phyloP scores from a whole-genome alignment of 2,329 filamentous ascomycete species.

The Catunica adiposa region DNA sequence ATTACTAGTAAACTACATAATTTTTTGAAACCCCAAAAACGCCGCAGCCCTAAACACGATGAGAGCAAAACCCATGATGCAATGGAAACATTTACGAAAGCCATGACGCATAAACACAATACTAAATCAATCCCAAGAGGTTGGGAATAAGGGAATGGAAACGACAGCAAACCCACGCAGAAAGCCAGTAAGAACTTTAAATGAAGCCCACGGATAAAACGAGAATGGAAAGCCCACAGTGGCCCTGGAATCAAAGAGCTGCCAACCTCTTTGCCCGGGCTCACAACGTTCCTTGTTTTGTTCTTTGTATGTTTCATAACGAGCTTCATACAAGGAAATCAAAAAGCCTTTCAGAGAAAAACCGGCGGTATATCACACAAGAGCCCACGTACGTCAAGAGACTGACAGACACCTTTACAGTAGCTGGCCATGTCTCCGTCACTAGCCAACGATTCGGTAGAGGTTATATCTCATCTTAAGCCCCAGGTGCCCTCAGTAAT shows the following conservation, averaged over 20 bases:
- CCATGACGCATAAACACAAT: constrained; percentile 7
- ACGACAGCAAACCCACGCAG: not conserved
- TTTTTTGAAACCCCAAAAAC: constrained; percentile 13
- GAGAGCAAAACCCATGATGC: constrained; percentile 8
- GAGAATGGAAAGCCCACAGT: constrained; percentile 9
- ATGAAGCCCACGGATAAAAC: constrained; percentile 1
- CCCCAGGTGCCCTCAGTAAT: constrained; percentile 15
- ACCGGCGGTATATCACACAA: constrained; percentile 5
- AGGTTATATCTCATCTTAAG: constrained; percentile 15
- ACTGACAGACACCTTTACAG: not conserved
- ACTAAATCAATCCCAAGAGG: not conserved
- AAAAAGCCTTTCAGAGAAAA: constrained; percentile 1
- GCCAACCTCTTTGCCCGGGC: not conserved
- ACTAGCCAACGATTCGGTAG: constrained; percentile 14
- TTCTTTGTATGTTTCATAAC: constrained; percentile 1
- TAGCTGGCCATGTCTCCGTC: not conserved
- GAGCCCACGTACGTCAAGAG: constrained; percentile 7
- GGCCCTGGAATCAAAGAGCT: not conserved
- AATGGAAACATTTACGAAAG: constrained; percentile 6
- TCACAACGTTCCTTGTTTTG: not conserved
- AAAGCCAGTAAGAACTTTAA: not conserved
- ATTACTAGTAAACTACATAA: constrained; percentile 3
- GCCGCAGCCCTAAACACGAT: constrained; percentile 11
- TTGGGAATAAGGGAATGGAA: not conserved
- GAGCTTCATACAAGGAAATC: not conserved